phyloP scores from a whole-genome alignment of 129 eudicot species.

The Apium graveolens region DNA sequence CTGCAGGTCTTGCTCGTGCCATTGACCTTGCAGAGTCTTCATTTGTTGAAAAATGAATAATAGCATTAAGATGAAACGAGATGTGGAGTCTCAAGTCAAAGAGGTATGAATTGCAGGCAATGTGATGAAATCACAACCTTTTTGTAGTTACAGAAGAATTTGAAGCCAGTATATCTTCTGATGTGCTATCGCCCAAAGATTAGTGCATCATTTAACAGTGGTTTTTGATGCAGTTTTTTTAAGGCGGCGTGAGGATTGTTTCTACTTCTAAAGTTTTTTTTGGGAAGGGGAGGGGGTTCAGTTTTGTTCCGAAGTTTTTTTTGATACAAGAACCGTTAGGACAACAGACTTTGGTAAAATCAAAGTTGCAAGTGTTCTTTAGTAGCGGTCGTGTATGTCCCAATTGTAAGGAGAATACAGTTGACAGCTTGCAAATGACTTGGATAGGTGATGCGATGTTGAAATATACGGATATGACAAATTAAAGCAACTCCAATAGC shows the following conservation, averaged over 20 bases:
- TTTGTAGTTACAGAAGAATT: not conserved
- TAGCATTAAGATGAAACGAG: not conserved
- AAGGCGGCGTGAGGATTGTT: not conserved
- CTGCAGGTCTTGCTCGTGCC: slow-evolving; percentile 91
- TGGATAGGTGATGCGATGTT: too few relatives aligned
- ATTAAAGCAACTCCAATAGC: too few relatives aligned
- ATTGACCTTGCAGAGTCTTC: slow-evolving; percentile 98
- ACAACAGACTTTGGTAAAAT: too few relatives aligned
- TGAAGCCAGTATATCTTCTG: not conserved
- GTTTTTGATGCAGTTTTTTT: not conserved
- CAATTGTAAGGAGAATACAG: too few relatives aligned
- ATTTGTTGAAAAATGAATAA: slow-evolving; percentile 46
- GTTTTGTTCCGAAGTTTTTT: too few relatives aligned
- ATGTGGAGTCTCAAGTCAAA: not conserved
- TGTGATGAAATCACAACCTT: not conserved
- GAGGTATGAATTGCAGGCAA: not conserved
- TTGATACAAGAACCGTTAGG: too few relatives aligned
- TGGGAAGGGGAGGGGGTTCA: not conserved
- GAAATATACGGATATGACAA: too few relatives aligned
- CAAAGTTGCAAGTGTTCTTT: too few relatives aligned
- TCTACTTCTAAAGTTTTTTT: not conserved
- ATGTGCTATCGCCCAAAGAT: not conserved
- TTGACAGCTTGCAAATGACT: too few relatives aligned
- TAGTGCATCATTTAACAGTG: not conserved
- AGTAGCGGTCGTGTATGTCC: too few relatives aligned